A percentile compares a stretch with the other conserved stretches of the same genome.
Evolutionary conservation across 2,329 filamentous ascomycete species (phyloP).

Genomic region (Cercospora sojina): DNA sequence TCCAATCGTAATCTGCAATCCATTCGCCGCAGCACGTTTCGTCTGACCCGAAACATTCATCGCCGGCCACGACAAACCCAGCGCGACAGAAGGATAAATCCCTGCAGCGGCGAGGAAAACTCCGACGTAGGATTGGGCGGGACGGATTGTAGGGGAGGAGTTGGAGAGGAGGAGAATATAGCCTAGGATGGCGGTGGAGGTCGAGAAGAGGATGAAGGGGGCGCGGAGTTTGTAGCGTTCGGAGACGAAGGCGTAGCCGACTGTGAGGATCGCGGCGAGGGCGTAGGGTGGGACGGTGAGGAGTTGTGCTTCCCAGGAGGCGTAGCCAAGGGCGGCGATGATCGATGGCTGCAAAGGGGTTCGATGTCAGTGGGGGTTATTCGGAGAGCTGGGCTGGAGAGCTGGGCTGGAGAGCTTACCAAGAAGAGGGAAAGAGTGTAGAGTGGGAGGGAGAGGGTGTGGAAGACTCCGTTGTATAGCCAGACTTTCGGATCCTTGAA

Average conservation of each 20-base stretch:
- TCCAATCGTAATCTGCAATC: slow-evolving; percentile 70
- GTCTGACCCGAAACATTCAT: slow-evolving; percentile 68
- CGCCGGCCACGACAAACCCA: slow-evolving; percentile 67
- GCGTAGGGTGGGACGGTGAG: slow-evolving; percentile 41
- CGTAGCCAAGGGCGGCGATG: slow-evolving; percentile 57
- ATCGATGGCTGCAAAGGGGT: slow-evolving; percentile 54
- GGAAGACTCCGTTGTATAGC: slow-evolving; percentile 70
- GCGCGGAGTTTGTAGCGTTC: slow-evolving; percentile 59
- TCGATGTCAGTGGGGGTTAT: slow-evolving; percentile 26
- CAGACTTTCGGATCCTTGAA: slow-evolving; percentile 68
- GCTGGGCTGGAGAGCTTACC: slow-evolving; percentile 42
- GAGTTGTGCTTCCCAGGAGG: slow-evolving; percentile 39
- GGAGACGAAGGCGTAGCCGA: slow-evolving; percentile 59
- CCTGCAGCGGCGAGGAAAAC: slow-evolving; percentile 52
- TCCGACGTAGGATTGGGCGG: slow-evolving; percentile 41
- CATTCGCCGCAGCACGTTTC: slow-evolving; percentile 66
- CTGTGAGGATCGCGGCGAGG: slow-evolving; percentile 55
- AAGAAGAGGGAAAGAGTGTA: slow-evolving; percentile 49
- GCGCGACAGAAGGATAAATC: slow-evolving; percentile 64
- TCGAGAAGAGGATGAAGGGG: slow-evolving; percentile 61
- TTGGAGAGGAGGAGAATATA: slow-evolving; percentile 42
- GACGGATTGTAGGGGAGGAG: slow-evolving; percentile 43
- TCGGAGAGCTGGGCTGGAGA: slow-evolving; percentile 19
- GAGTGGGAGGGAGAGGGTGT: slow-evolving; percentile 66
- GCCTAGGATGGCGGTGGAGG: slow-evolving; percentile 38